phyloP scores from a whole-genome alignment of 768 basidiomycete species.

The Lyophyllum atratum region DNA sequence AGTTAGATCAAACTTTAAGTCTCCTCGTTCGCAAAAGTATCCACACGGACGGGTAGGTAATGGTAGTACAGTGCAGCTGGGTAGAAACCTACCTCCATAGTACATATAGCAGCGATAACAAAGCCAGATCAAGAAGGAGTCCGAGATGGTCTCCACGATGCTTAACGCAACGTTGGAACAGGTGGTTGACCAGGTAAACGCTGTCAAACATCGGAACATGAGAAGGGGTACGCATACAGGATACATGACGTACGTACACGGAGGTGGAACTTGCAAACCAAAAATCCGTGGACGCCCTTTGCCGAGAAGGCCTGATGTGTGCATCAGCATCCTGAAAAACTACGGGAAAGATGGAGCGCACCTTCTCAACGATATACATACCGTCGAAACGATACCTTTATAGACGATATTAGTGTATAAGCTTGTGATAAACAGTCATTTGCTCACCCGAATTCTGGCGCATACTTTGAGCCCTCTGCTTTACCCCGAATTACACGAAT shows the following conservation, averaged over 20 bases:
- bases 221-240: neutral
- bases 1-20: too few relatives aligned
- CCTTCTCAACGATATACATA: constrained; percentile 38
- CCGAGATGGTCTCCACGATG: neutral
- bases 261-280: constrained; percentile 32
- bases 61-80: too few relatives aligned
- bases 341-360: constrained; percentile 17
- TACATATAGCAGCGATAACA: neutral
- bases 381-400: constrained; percentile 45
- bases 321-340: neutral
- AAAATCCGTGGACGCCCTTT: constrained; percentile 28
- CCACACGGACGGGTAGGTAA: too few relatives aligned
- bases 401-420: neutral
- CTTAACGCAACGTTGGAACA: neutral
- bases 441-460: constrained; percentile 34
- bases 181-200: constrained; percentile 12
- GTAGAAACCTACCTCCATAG: neutral
- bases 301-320: constrained; percentile 26
- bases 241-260: constrained; percentile 19
- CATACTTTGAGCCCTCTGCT: constrained; percentile 29
- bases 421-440: neutral
- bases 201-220: neutral
- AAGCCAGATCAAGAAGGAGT: neutral
- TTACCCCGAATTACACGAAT: constrained; percentile 47
- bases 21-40: too few relatives aligned